A percentile compares a stretch with the other conserved stretches of the same genome.
Evolutionary conservation across 2,329 filamentous ascomycete species (phyloP).

Genomic region (Teratosphaeria epicoccoides): DNA sequence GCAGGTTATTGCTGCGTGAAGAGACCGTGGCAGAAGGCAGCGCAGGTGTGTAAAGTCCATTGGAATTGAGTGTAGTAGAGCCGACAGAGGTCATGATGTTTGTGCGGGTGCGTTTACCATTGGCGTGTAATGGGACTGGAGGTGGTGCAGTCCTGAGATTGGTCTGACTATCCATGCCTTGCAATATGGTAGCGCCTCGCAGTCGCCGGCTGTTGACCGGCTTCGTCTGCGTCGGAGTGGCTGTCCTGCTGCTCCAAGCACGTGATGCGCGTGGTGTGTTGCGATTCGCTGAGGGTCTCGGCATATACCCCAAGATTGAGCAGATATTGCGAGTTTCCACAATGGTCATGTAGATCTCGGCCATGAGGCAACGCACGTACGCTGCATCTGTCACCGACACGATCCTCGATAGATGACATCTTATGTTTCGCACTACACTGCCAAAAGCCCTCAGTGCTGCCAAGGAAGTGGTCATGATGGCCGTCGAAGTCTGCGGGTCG

Average conservation of each 20-base stretch:
- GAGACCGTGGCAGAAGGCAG: conserved; percentile 31
- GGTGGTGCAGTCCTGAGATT: conserved; percentile 27
- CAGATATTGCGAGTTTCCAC: conserved; percentile 51
- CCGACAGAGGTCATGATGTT: conserved; percentile 39
- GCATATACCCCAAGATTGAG: conserved; percentile 37
- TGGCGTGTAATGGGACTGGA: conserved; percentile 34
- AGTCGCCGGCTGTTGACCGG: conserved; percentile 34
- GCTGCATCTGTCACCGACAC: conserved; percentile 46
- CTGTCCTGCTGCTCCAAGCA: conserved; percentile 24
- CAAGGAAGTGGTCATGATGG: conserved; percentile 32
- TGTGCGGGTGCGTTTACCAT: conserved; percentile 44
- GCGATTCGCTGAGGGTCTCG: conserved; percentile 9
- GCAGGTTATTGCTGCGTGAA: conserved; percentile 37
- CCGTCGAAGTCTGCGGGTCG: conserved; percentile 34
- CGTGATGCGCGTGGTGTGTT: conserved; percentile 21
- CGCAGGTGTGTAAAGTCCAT: conserved; percentile 61
- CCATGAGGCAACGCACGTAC: conserved; percentile 48
- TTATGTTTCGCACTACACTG: conserved; percentile 39
- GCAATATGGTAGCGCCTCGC: conserved; percentile 42
- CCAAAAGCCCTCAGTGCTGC: conserved; percentile 41
- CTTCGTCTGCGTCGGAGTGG: conserved; percentile 39
- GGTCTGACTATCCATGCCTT: conserved; percentile 29
- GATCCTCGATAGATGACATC: conserved; percentile 39
- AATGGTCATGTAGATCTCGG: conserved; percentile 48
- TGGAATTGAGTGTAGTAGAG: conserved; percentile 62